A percentile compares a stretch with the other conserved stretches of the same genome.
Conservation (phyloP, 2,329 filamentous ascomycete genomes). For the Fusarium abutilonis region DNA sequence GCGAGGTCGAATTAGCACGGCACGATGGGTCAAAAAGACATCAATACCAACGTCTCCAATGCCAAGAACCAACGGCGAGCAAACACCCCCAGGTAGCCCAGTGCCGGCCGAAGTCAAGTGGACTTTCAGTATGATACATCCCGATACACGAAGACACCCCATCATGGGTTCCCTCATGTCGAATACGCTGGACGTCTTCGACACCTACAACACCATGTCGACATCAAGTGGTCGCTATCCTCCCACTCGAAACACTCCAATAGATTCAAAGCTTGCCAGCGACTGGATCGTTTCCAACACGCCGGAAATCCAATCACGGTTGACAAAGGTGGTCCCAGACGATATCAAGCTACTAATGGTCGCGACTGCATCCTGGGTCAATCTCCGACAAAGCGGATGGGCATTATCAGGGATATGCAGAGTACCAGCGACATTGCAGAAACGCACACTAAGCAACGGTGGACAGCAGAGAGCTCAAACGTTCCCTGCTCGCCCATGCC, state of each 20-base stretch:
- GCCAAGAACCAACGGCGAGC: conserved; percentile 31
- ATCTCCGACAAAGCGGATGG: conserved; percentile 51
- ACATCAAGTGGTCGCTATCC: conserved; percentile 60
- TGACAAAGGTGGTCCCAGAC: conserved; percentile 46
- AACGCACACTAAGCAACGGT: conserved; percentile 39
- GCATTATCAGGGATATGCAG: conserved; percentile 48
- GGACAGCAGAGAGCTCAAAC: conserved; percentile 35
- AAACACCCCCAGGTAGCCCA: conserved; percentile 40
- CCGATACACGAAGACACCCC: conserved; percentile 74
- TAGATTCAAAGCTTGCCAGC: conserved; percentile 36
- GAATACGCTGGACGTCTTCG: conserved; percentile 72
- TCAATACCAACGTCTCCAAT: conserved; percentile 37
- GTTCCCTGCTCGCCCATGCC: conserved; percentile 34
- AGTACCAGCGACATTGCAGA: conserved; percentile 40
- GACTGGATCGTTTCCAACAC: conserved; percentile 38
- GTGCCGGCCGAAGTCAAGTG: conserved; percentile 63
- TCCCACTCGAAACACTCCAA: conserved; percentile 52
- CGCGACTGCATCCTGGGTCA: conserved; percentile 53
- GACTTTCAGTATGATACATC: conserved; percentile 81
- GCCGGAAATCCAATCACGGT: conserved; percentile 44
- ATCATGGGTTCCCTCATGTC: conserved; percentile 75
- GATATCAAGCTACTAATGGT: conserved; percentile 52
- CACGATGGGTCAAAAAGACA: conserved; percentile 72
- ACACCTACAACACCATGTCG: conserved; percentile 70
- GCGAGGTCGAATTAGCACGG: conserved; percentile 67